Conservation (phyloP, 176 grass and related monocot genomes). For the Leersia perrieri region DNA sequence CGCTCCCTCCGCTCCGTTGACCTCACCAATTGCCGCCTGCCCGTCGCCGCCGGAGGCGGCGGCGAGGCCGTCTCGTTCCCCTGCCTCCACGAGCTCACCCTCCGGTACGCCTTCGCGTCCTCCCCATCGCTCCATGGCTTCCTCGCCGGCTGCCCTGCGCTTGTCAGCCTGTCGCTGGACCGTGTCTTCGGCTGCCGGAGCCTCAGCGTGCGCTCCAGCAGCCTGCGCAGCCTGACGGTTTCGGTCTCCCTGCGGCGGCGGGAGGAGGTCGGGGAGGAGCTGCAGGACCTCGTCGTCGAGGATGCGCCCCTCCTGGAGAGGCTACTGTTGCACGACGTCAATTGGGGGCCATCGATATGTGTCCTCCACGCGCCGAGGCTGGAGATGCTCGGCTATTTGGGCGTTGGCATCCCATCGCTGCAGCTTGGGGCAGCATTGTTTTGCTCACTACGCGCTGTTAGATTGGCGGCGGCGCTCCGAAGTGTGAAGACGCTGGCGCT, state of each 20-base stretch:
- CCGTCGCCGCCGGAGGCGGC: background rate
- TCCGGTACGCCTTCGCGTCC: constrained; percentile 4
- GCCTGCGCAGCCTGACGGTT: constrained; percentile 37
- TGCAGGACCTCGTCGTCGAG: constrained; percentile 32
- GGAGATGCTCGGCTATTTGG: constrained; percentile 32
- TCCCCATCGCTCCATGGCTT: constrained; percentile 3
- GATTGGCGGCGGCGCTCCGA: background rate
- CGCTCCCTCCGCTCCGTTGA: constrained; percentile 30
- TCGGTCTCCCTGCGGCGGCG: constrained; percentile 25
- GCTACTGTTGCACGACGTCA: constrained; percentile 40
- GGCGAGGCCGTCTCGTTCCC: background rate
- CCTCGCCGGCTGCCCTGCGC: constrained; percentile 22
- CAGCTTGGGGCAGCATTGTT: constrained; percentile 34
- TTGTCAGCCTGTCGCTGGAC: constrained; percentile 23
- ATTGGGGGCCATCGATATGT: constrained; percentile 26
- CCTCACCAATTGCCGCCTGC: constrained; percentile 34
- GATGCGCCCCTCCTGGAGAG: constrained; percentile 36
- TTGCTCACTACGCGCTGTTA: constrained; percentile 16
- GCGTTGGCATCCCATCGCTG: constrained; percentile 28
- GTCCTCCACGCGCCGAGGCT: constrained; percentile 21
- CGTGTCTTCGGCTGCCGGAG: constrained; percentile 27
- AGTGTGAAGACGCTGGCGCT: constrained; percentile 14
- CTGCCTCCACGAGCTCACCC: constrained; percentile 24
- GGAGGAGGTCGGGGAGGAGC: background rate
- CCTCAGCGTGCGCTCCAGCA: constrained; percentile 19